phyloP scores from a whole-genome alignment of 1,139 yeast genomes.

The Magnusiomyces paraingens region DNA sequence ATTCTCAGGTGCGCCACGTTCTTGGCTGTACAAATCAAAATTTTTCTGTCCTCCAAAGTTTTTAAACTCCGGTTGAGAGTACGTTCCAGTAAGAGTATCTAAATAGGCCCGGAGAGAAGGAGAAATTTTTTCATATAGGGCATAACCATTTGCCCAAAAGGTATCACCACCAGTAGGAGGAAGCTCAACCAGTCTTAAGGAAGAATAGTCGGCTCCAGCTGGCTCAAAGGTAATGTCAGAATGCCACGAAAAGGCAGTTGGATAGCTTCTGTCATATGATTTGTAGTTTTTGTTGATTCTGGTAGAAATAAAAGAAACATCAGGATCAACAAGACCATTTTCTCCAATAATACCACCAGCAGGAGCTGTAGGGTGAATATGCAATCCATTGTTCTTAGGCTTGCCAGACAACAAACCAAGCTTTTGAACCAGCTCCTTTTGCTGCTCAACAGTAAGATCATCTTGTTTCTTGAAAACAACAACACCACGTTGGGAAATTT shows the following conservation, averaged over 20 bases:
- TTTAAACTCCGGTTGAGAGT: conserved; percentile 26
- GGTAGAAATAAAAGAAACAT: conserved; percentile 19
- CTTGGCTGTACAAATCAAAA: conserved; percentile 34
- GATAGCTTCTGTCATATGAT: conserved; percentile 17
- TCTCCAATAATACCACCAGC: conserved; percentile 27
- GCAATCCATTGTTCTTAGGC: conserved; percentile 61
- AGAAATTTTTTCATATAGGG: conserved; percentile 41
- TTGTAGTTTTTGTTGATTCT: conserved; percentile 21
- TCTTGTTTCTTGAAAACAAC: conserved; percentile 57
- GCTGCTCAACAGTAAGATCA: conserved; percentile 50
- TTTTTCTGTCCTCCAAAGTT: conserved; percentile 35
- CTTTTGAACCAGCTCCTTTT: conserved; percentile 46
- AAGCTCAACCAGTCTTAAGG: conserved; percentile 39
- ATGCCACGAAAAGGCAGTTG: conserved; percentile 34
- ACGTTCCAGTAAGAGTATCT: conserved; percentile 34
- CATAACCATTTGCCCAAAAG: conserved; percentile 43
- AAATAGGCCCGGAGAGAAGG: conserved; percentile 39
- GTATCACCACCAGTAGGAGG: conserved; percentile 45
- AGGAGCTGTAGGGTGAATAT: conserved; percentile 32
- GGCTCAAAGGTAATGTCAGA: conserved; percentile 45
- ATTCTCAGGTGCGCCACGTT: conserved; percentile 33
- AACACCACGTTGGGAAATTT: conserved; percentile 60
- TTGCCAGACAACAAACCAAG: conserved; percentile 63
- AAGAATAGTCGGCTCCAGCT: conserved; percentile 42
- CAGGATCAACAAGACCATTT: conserved; percentile 20